Conservation (phyloP, 2,329 filamentous ascomycete species). For the Pseudogymnoascus sp. region DNA sequence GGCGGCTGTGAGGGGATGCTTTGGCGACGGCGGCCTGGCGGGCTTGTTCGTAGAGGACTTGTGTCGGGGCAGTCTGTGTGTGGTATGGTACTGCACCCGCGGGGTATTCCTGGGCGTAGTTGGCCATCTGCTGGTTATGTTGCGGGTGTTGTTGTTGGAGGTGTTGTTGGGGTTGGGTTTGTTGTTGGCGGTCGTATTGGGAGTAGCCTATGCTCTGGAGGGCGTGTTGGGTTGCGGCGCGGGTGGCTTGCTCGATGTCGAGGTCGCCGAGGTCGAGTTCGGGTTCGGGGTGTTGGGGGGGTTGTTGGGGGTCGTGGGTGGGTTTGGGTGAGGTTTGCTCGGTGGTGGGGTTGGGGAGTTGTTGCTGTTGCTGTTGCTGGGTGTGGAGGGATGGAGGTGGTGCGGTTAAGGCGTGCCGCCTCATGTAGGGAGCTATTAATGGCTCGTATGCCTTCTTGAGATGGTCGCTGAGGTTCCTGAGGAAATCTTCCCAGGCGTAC, state of each 20-base stretch:
- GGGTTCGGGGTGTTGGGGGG: conserved; percentile 14
- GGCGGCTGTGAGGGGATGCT: conserved; percentile 42
- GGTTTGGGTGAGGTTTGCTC: neutral
- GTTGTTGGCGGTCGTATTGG: conserved; percentile 19
- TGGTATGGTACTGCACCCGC: conserved; percentile 22
- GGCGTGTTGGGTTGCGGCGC: conserved; percentile 23
- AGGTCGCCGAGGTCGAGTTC: conserved; percentile 22
- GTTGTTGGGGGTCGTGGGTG: neutral
- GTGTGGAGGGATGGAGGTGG: conserved; percentile 13
- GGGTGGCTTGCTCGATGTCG: conserved; percentile 23
- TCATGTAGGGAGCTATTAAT: conserved; percentile 38
- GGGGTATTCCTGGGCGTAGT: conserved; percentile 7
- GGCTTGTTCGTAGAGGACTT: conserved; percentile 48
- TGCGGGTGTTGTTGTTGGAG: neutral
- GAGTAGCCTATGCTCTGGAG: conserved; percentile 15
- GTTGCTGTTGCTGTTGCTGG: conserved; percentile 1
- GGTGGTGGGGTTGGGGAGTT: neutral
- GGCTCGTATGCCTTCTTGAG: conserved; percentile 49
- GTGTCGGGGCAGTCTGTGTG: conserved; percentile 37
- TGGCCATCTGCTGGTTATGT: neutral
- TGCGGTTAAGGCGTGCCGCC: conserved; percentile 23
- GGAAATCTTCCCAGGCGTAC: conserved; percentile 56
- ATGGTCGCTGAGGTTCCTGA: conserved; percentile 48
- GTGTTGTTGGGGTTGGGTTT: neutral
- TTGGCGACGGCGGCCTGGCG: conserved; percentile 46